Conservation (phyloP, 2,329 filamentous ascomycete genomes). For the Coniochaeta pulveracea region DNA sequence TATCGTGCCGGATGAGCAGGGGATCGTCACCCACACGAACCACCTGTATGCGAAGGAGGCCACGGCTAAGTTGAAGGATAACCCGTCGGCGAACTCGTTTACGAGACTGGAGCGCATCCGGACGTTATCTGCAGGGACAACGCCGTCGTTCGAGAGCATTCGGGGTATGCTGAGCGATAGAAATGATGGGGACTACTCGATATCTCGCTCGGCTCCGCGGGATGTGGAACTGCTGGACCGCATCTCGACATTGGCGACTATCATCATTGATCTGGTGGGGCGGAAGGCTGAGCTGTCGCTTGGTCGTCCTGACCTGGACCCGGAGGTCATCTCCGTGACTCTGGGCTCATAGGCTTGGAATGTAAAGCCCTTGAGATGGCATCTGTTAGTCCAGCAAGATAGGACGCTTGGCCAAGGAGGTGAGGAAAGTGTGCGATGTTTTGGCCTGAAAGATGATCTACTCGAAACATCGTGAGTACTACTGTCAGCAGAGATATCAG, state of each 20-base stretch:
- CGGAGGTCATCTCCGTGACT: neutral
- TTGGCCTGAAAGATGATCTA: too few relatives aligned
- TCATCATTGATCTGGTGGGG: conserved; percentile 1
- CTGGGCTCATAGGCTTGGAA: neutral
- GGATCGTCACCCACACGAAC: conserved; percentile 29
- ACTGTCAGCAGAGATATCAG: too few relatives aligned
- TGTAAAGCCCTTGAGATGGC: too few relatives aligned
- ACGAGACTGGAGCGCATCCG: conserved; percentile 1
- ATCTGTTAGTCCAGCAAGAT: too few relatives aligned
- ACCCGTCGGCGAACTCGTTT: conserved; percentile 1
- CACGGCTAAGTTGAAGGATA: neutral
- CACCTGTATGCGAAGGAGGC: conserved; percentile 19
- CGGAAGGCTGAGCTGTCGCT: neutral
- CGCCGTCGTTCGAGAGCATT: neutral
- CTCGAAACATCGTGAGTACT: too few relatives aligned
- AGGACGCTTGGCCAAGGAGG: too few relatives aligned
- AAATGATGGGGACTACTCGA: neutral
- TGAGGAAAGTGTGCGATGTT: too few relatives aligned
- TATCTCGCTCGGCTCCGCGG: neutral
- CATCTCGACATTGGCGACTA: neutral
- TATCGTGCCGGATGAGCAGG: conserved; percentile 14
- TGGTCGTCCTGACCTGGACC: neutral
- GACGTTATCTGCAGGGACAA: neutral
- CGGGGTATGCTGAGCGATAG: conserved; percentile 1
- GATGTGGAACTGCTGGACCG: neutral